Evolutionary conservation across 371 early-diverging fungal species (phyloP).

Genomic region (Mucor plumbeus): DNA sequence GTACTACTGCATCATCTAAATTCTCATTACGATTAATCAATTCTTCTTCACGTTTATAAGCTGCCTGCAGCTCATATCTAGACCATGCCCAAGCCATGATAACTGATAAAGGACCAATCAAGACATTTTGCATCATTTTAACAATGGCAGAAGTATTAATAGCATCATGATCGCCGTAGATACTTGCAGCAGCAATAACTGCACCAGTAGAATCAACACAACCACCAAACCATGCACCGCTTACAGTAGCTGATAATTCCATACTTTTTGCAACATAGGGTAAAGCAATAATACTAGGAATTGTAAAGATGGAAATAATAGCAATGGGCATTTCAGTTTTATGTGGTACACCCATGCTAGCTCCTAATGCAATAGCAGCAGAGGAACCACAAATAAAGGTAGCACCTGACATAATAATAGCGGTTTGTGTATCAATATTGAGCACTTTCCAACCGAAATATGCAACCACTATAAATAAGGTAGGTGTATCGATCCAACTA

Average conservation of each 20-base stretch:
- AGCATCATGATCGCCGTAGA: conserved; percentile 61
- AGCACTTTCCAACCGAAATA: conserved; percentile 54
- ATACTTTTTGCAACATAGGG: conserved; percentile 63
- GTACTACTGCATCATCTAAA: conserved; percentile 10
- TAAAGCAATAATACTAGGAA: conserved; percentile 67
- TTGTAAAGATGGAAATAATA: conserved; percentile 69
- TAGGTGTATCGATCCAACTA: conserved; percentile 67
- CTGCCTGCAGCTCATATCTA: conserved; percentile 50
- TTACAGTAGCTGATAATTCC: conserved; percentile 47
- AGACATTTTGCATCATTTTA: conserved; percentile 69
- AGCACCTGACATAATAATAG: conserved; percentile 68
- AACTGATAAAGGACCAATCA: conserved; percentile 67
- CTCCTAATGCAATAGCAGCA: conserved; percentile 64
- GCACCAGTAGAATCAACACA: conserved; percentile 70
- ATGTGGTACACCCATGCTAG: conserved; percentile 61
- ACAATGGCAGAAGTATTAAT: conserved; percentile 65
- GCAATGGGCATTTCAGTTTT: conserved; percentile 69
- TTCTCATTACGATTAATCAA: conserved; percentile 17
- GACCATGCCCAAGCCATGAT: conserved; percentile 65
- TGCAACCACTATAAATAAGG: conserved; percentile 61
- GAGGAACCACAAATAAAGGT: conserved; percentile 71
- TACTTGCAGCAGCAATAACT: conserved; percentile 71
- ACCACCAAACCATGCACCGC: conserved; percentile 73
- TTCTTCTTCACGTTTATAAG: conserved; percentile 38
- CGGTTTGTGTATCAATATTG: conserved; percentile 61